A percentile compares a stretch with the other conserved stretches of the same genome.
phyloP scores from a whole-genome alignment of 257 asterid genomes.

The Capsicum baccatum region DNA sequence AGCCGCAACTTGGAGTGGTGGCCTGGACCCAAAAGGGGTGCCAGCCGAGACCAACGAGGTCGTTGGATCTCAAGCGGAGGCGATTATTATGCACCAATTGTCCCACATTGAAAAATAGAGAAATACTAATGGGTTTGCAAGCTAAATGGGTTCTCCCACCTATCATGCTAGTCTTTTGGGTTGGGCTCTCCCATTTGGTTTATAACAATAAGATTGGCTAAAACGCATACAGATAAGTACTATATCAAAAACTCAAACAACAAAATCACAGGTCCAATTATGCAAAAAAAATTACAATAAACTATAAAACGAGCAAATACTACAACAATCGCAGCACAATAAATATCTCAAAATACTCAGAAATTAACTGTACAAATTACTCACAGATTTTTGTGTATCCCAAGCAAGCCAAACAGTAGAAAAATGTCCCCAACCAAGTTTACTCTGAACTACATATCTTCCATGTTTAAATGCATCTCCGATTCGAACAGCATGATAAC shows the following conservation, averaged over 20 bases:
- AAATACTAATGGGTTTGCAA: too few relatives aligned
- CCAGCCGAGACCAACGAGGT: too few relatives aligned
- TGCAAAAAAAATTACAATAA: background rate
- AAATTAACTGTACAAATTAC: background rate
- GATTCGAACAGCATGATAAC: slow-evolving; percentile 90
- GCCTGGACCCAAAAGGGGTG: too few relatives aligned
- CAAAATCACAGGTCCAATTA: background rate
- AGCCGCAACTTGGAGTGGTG: too few relatives aligned
- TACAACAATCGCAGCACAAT: background rate
- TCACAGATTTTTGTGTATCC: slow-evolving; percentile 73
- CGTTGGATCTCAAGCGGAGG: too few relatives aligned
- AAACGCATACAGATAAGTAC: background rate
- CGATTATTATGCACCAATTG: too few relatives aligned
- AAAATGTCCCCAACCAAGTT: slow-evolving; percentile 99
- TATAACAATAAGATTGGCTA: too few relatives aligned
- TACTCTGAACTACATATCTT: slow-evolving; percentile 87
- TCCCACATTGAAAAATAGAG: too few relatives aligned
- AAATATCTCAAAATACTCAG: background rate
- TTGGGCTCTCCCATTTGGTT: too few relatives aligned
- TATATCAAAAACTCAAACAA: background rate
- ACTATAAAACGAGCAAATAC: background rate
- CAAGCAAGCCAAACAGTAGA: slow-evolving; percentile 99
- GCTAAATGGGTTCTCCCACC: too few relatives aligned
- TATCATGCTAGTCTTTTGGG: too few relatives aligned
- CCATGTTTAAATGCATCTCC: slow-evolving; percentile 90